Conservation (phyloP, 345 rosid genomes). For the Physaria fendleri region DNA sequence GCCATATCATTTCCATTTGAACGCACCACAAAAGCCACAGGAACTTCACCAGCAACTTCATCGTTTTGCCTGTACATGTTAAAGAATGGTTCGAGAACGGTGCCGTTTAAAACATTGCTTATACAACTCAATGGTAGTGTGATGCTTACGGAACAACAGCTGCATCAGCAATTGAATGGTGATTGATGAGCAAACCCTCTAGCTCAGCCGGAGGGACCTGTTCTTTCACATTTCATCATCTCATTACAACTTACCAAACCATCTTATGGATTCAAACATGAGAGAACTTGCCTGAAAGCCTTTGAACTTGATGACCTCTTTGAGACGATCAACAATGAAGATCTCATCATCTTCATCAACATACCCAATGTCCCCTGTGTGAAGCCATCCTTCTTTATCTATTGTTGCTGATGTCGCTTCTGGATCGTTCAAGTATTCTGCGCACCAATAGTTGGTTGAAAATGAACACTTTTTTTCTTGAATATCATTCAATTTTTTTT, state of each 20-base stretch:
- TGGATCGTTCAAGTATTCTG: conserved; percentile 66
- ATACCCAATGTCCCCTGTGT: conserved; percentile 86
- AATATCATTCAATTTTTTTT: no score
- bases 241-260: background rate
- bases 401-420: conserved; percentile 65
- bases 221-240: background rate
- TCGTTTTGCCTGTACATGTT: conserved; percentile 45
- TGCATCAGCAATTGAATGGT: conserved; percentile 70
- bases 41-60: conserved; percentile 88
- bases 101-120: background rate
- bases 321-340: conserved; percentile 77
- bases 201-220: conserved; percentile 96
- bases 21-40: conserved; percentile 82
- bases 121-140: background rate
- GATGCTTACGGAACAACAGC: conserved; percentile 83
- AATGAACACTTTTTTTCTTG: no score
- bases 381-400: conserved; percentile 84
- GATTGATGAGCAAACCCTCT: conserved; percentile 66
- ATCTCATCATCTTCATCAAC: conserved; percentile 79
- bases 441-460: background rate
- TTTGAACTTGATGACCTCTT: conserved; percentile 88
- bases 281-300: conserved; percentile 64
- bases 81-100: background rate
- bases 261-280: background rate
- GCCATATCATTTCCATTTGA: conserved; percentile 51